Conservation (phyloP, 495 filamentous ascomycete genomes). For the Hypoxylon trugodes region DNA sequence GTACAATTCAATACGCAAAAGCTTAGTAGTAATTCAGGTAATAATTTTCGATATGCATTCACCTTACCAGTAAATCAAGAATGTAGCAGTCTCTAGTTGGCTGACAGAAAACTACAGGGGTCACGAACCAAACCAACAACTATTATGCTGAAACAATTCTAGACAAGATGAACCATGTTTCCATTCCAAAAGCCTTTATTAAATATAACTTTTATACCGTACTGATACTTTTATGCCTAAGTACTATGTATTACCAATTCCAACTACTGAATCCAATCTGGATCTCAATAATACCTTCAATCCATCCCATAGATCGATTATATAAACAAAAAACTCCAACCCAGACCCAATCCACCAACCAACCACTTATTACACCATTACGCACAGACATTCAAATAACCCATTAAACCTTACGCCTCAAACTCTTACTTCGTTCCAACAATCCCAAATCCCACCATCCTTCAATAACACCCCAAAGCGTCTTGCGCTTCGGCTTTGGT, state of each 20-base stretch:
- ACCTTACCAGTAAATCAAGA: no score
- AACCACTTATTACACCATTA: conserved; percentile 13
- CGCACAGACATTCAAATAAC: background rate
- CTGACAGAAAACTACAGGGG: background rate
- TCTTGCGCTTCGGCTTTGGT: conserved; percentile 47
- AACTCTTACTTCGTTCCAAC: conserved; percentile 42
- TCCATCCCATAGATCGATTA: background rate
- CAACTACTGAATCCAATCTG: conserved; percentile 16
- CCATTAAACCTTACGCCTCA: conserved; percentile 30
- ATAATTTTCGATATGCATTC: no score
- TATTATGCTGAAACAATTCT: background rate
- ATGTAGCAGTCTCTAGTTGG: background rate
- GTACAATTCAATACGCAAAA: background rate
- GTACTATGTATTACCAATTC: conserved; percentile 4
- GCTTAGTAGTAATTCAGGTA: no score
- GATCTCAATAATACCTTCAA: conserved; percentile 1
- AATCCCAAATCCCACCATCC: conserved; percentile 61
- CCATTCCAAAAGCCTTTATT: no score
- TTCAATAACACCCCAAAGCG: conserved; percentile 50
- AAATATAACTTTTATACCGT: background rate
- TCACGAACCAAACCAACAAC: background rate
- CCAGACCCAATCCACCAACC: background rate
- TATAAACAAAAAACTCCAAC: conserved; percentile 13
- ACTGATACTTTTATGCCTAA: conserved; percentile 5
- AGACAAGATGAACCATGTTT: background rate